Evolutionary conservation across 1,284 basidiomycete species (phyloP), one percentile per base, ranked within the genome.

Genomic region (Heliocybe sulcata): DNA sequence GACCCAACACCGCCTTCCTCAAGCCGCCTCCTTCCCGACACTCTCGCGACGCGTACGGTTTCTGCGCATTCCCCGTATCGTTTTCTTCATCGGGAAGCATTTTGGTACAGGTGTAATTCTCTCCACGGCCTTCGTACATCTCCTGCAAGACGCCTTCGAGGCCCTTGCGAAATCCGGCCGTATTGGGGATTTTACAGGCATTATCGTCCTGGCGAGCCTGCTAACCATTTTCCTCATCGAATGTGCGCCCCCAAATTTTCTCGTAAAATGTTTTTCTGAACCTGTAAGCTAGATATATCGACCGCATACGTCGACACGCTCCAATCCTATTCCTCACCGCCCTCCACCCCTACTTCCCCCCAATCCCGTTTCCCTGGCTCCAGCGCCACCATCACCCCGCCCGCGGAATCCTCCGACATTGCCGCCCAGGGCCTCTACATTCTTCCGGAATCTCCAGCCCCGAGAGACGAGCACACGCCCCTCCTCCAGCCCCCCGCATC

Each of bases 91-190:
- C 26, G 86, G 86, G 45, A 91, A 90, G 62, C 88, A 91, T 65
- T 90, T 90, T 61, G 88, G 89, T 29, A 91, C 88, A 16, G 86
- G 83, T 77, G 87, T 90, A 19, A 91, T 91, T 38, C 67, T 91
- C 6, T 82, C 88, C 1, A 91, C 89, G 0, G 87, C 87, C 0
- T 91, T 91, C 61, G 83, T 85, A 19, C 88, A 91, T 64, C 72
- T 91, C 9, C 72, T 91, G 9, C 85, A 87, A 59, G 88, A 90
- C 56, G 81, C 87, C 0, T 90, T 89, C 63, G 75, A 77, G 54
- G 76, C 79, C 1, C 71, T 91, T 9, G 71, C 72, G 51, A 70
- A 76, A 55, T 74, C 73, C 0, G 67, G 23, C n/a, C 22, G 69
- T 1, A 63, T 86, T 19, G 77, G 77, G 3, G 65, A 78, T 23